Evolutionary conservation across 2,329 filamentous ascomycete species (phyloP).

Genomic region (Phyllosticta ampelicida): DNA sequence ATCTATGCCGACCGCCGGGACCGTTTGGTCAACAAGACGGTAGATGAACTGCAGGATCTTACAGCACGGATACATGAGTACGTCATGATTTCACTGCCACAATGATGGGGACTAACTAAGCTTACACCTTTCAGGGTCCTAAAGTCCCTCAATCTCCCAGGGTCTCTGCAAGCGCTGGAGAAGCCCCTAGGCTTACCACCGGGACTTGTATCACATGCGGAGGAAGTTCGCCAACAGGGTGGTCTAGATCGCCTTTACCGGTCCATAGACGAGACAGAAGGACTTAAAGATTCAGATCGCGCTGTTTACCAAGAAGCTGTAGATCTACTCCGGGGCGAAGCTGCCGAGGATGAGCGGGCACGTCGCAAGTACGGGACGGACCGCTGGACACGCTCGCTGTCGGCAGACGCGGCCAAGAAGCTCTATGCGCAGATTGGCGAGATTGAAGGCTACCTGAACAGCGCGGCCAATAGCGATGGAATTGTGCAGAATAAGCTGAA

Average conservation of each 20-base stretch:
- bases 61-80: slow-evolving; percentile 67
- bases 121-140: slow-evolving; percentile 41
- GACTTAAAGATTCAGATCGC: slow-evolving; percentile 70
- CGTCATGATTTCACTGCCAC: slow-evolving; percentile 14
- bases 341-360: slow-evolving; percentile 69
- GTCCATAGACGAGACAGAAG: slow-evolving; percentile 80
- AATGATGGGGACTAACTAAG: slow-evolving; percentile 6
- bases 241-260: slow-evolving; percentile 66
- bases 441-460: slow-evolving; percentile 78
- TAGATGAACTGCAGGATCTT: slow-evolving; percentile 71
- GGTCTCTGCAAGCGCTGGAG: slow-evolving; percentile 85
- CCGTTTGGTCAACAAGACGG: slow-evolving; percentile 75
- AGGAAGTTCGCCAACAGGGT: slow-evolving; percentile 86
- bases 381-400: slow-evolving; percentile 64
- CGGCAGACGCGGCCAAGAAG: slow-evolving; percentile 57
- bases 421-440: slow-evolving; percentile 66
- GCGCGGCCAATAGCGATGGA: slow-evolving; percentile 54
- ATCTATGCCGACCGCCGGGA: slow-evolving; percentile 91
- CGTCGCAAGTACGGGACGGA: slow-evolving; percentile 76
- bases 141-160: slow-evolving; percentile 75
- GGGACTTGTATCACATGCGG: slow-evolving; percentile 75
- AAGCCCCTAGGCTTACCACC: slow-evolving; percentile 87
- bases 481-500: slow-evolving; percentile 69
- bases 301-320: slow-evolving; percentile 75
- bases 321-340: slow-evolving; percentile 65